Evolutionary conservation across 2,329 filamentous ascomycete genomes (phyloP), one percentile per base, ranked within the genome.

Genomic region (Cladosporium sp.): DNA sequence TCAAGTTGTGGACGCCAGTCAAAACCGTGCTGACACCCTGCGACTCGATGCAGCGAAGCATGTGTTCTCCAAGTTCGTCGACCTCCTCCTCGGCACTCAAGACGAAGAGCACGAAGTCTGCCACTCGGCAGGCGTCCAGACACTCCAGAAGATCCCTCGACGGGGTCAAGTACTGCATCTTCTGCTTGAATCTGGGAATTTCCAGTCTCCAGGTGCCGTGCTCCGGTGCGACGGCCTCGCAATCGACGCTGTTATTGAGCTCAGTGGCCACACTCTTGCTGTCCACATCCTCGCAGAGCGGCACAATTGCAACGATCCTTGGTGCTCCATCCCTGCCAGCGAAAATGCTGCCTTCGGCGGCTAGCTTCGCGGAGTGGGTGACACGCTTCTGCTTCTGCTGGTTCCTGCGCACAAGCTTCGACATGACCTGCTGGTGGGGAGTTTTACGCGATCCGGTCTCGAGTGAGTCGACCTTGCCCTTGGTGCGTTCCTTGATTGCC

Each of bases 11-110:
- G 16, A 96, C 92, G 14, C 92, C 86, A 0, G 92, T 92, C 73
- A 96, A 87, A n/a, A 96, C 86, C 26, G 93, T 98, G 0, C 94
- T 97, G 70, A 99, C 88, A 73, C 95, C 95, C 80, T 99, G 95
- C 72, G 92, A 91, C 80, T 97, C 93, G 35, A 98, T 89, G 57
- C 91, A 90, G 72, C 92, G 88, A 68, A 99, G 82, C 66, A 98
- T 89, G 72, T 92, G 81, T 79, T 98, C 93, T 69, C 93, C 94
- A 49, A 93, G 80, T 59, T 89, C 85, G 72, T 97, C 94, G 7
- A 96, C 91, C 78, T 97, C 92, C 67, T 91, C 86, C 53, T 90
- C 85, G 23, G 93, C 88, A 3, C 93, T 96, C 3, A 99, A 80
- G 16, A 97, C 83, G 67, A 98, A 88, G 8, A 98, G 79, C 14